Conservation (phyloP, 257 asterid genomes). For the Coffea eugenioides region DNA sequence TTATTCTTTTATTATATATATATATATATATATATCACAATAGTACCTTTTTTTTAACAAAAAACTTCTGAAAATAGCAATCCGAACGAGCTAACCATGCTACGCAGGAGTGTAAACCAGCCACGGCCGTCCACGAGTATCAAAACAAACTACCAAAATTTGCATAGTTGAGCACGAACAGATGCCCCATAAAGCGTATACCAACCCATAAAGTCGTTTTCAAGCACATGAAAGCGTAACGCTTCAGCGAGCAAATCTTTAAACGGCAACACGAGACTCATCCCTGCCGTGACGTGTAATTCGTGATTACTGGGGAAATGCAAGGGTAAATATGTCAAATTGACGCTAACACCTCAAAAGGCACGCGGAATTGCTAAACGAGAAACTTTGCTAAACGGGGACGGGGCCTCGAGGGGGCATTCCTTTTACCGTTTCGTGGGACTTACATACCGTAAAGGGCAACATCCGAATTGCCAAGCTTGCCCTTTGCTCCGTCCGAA, state of each 20-base stretch:
- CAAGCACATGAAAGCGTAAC: neutral
- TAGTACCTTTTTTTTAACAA: too few species aligned
- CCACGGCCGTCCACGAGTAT: too few species aligned
- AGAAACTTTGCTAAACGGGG: neutral
- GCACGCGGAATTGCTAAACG: slow-evolving; percentile 3
- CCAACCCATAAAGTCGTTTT: slow-evolving; percentile 3
- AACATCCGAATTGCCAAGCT: neutral
- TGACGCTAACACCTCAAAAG: neutral
- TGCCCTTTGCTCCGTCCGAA: neutral
- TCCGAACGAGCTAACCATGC: too few species aligned
- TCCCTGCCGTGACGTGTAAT: neutral
- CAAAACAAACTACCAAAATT: too few species aligned
- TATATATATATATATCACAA: too few species aligned
- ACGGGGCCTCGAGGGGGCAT: too few species aligned
- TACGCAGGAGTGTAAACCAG: too few species aligned
- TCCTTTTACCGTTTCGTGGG: neutral
- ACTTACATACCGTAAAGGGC: neutral
- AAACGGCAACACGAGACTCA: neutral
- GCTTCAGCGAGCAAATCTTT: neutral
- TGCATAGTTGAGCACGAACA: too few species aligned
- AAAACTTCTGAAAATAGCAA: too few species aligned
- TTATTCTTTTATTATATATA: too few species aligned
- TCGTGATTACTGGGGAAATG: neutral
- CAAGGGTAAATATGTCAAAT: slow-evolving; percentile 5
- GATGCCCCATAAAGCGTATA: too few species aligned